phyloP scores from a whole-genome alignment of 257 asterid genomes.

The Ophiorrhiza pumila region DNA sequence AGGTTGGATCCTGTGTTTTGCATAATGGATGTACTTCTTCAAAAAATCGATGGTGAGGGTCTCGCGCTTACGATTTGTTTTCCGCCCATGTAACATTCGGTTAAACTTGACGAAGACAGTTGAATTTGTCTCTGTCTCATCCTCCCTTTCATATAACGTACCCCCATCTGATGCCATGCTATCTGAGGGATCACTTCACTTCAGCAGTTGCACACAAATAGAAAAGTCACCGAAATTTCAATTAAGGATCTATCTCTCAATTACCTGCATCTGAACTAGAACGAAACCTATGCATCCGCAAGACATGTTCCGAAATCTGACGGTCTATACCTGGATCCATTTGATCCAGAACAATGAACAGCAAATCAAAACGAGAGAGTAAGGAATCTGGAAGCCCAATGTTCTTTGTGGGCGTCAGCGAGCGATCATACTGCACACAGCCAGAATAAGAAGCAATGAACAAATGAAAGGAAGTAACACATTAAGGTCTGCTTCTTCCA shows the following conservation, averaged over 20 bases:
- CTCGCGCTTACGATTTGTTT: conserved; percentile 60
- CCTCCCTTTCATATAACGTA: conserved; percentile 54
- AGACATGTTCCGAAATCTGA: conserved; percentile 80
- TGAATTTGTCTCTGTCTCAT: conserved; percentile 63
- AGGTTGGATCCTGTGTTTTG: conserved; percentile 83
- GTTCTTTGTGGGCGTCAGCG: conserved; percentile 89
- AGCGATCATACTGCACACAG: conserved; percentile 79
- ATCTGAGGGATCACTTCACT: conserved; percentile 39
- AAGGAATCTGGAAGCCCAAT: conserved; percentile 98
- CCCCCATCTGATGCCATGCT: conserved; percentile 39
- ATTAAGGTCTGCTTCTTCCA: not conserved
- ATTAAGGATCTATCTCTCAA: conserved; percentile 7
- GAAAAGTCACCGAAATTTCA: conserved; percentile 9
- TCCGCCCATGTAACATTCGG: conserved; percentile 80
- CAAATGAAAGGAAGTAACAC: conserved; percentile 2
- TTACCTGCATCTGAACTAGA: conserved; percentile 73
- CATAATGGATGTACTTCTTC: conserved; percentile 85
- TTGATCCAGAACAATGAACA: conserved; percentile 97
- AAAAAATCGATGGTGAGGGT: conserved; percentile 81
- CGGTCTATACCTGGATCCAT: conserved; percentile 95
- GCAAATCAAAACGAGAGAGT: conserved; percentile 95
- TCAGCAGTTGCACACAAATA: conserved; percentile 6
- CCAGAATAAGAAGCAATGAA: conserved; percentile 13
- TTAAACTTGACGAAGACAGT: conserved; percentile 76
- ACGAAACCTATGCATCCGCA: conserved; percentile 86